Base-by-base conservation (phyloP, 495 filamentous ascomycete species). In the Neurospora sublineolata region DNA sequence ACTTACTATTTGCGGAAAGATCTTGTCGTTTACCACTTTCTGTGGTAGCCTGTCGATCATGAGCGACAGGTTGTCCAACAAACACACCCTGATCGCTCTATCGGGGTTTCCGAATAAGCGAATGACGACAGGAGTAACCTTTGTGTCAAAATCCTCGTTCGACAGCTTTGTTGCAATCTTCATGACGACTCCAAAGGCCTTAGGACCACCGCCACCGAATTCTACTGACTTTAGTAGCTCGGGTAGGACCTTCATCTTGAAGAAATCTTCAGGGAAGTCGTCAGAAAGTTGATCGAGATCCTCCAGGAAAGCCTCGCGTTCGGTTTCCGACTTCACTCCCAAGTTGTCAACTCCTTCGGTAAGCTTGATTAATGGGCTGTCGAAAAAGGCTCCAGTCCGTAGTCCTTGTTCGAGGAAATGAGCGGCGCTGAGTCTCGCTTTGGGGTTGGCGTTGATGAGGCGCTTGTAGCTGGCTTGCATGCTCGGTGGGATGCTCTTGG, bases 161-260 rank as follows among this genome's bases (percentile, higher is more conserved):
- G 93, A 88, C 36, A 98, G 79, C 76, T 97, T 97, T 36, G 88
- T 83, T 14, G 92, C 89, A 76, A 99, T 97, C 76, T 95, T 95
- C 83, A 97, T 88, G 20, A 97, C 91, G 7, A 94, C 89, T 0
- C 84, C 82, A 71, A 99, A 93, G 7, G 96, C 94, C 76, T 97
- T 97, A 0, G 94, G 91, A 1, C 95, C 95, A 46, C 96, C 95
- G 33, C 95, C 95, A 33, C 95, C 96, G 80, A 97, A 99, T 76
- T 99, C 95, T 10, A 99, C 93, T 0, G 93, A 95, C 76, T 97
- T 98, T 1, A 99, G 84, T n/a, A 99, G 83, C 78, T 98, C 95
- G 1, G 95, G 95, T 18, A 99, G 86, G 12, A 98, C 88, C 76
- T 98, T 99, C 88, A 95, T 92, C 78, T 94, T 97, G 84, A 97